Evolutionary conservation across 768 basidiomycete genomes (phyloP).

Genomic region (Tricholoma bakamatsutake): DNA sequence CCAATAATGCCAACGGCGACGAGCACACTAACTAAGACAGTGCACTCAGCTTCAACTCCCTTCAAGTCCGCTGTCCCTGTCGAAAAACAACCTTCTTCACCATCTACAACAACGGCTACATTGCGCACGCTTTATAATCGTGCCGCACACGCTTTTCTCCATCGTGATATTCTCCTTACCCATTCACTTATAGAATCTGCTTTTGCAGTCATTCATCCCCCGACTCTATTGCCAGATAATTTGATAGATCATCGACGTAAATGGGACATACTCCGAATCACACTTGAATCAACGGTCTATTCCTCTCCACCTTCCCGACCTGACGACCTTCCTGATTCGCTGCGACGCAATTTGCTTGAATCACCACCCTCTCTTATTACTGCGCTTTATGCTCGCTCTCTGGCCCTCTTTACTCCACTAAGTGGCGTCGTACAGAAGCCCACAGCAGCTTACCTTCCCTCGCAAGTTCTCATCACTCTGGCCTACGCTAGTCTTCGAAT

Average conservation of each 20-base stretch:
- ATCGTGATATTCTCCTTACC: conserved; percentile 64
- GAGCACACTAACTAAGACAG: conserved; percentile 29
- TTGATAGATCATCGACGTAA: conserved; percentile 59
- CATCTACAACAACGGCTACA: conserved; percentile 37
- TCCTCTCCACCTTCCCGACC: conserved; percentile 43
- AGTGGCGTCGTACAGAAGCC: conserved; percentile 28
- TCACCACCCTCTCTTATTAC: conserved; percentile 55
- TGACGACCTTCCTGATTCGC: conserved; percentile 41
- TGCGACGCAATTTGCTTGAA: conserved; percentile 48
- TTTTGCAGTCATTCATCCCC: conserved; percentile 52
- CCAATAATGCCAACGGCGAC: conserved; percentile 46
- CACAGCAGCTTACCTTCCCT: conserved; percentile 55
- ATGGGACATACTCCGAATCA: conserved; percentile 86
- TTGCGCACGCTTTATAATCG: conserved; percentile 70
- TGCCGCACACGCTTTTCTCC: conserved; percentile 74
- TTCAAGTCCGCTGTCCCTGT: conserved; percentile 27
- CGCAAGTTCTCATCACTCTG: conserved; percentile 64
- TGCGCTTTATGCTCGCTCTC: conserved; percentile 56
- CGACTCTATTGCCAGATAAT: conserved; percentile 27
- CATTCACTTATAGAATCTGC: conserved; percentile 62
- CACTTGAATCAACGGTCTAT: conserved; percentile 72
- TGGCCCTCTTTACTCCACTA: conserved; percentile 59
- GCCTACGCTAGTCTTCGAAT: conserved; percentile 66
- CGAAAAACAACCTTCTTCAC: conserved; percentile 13
- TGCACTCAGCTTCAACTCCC: conserved; percentile 22